A percentile compares a stretch with the other conserved stretches of the same genome.
These are phyloP conservation scores for Aspergillus avenaceus DNA, from an alignment of 495 filamentous ascomycete species.

Conservation along the genomic window DNA sequence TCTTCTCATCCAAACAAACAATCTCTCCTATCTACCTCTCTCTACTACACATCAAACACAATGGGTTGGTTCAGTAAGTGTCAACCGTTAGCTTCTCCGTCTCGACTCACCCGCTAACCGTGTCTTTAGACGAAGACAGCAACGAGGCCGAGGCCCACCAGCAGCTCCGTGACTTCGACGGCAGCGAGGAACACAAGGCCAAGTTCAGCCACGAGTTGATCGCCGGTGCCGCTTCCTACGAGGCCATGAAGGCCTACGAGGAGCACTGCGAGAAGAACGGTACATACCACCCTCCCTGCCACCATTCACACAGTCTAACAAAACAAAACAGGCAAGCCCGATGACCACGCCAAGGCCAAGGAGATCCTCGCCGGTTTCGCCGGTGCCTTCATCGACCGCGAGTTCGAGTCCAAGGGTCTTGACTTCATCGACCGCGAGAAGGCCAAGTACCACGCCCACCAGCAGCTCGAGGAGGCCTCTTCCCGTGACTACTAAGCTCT, in stretches of 20 bases:
- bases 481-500: constrained; percentile 18
- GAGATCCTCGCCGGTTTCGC: constrained; percentile 65
- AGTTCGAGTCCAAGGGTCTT: constrained; percentile 69
- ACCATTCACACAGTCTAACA: neutral
- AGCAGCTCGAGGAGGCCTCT: constrained; percentile 52
- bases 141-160: constrained; percentile 40
- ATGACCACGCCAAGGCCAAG: constrained; percentile 65
- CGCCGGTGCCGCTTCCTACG: constrained; percentile 67
- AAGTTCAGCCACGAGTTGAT: constrained; percentile 63
- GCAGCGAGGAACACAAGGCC: constrained; percentile 41
- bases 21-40: too few species aligned
- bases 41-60: too few species aligned
- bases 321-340: constrained; percentile 48
- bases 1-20: too few species aligned
- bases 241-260: constrained; percentile 71
- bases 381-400: constrained; percentile 66
- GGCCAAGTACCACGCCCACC: constrained; percentile 58
- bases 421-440: constrained; percentile 65
- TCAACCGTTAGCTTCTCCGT: too few species aligned
- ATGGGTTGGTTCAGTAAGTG: too few species aligned
- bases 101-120: too few species aligned
- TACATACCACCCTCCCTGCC: constrained; percentile 17
- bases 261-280: constrained; percentile 59
- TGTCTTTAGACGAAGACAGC: constrained; percentile 22
- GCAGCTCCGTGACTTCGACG: constrained; percentile 38